Evolutionary conservation across 768 basidiomycete species (phyloP), one percentile per base, ranked within the genome.

Genomic region (Boletus eberwhitei): DNA sequence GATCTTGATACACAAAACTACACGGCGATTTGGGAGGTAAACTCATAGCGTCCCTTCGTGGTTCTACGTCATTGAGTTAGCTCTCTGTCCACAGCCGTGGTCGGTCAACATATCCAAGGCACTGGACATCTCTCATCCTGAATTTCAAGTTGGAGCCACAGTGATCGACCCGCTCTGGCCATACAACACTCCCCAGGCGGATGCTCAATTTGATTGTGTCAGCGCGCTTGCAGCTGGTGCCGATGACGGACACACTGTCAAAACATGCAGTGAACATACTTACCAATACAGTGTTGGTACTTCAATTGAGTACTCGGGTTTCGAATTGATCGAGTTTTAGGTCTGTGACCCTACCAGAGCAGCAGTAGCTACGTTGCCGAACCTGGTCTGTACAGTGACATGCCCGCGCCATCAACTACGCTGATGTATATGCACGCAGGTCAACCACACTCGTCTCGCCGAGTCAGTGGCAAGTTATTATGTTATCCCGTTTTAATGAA

Each of bases 141-240:
- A 65, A 48, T 81, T 80, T 59, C 79, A 79, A 58, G 64, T 81
- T n/a, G 79, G 70, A 32, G 78, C 77, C 4, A 81, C 79, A 0
- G 80, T 69, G 0, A 74, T 75, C 38, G 79, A 82, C 62, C 80
- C 80, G 14, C 54, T 79, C 4, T 81, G 79, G 78, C 80, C 79
- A 4, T 80, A 77, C 54, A 64, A 77, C 53, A 69, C 74, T 1
- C 64, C 78, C 4, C 73, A 72, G 12, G 72, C 74, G 41, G 55
- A 60, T 11, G 53, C 45, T 16, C 61, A 60, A 19, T 69, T 82
- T 17, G 76, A 79, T 48, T 81, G 80, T 52, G 75, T 75, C 32
- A 82, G 78, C 48, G 74, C 78, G 13, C 66, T 81, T 11, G 75
- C 74, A 36, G 76, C 79, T 40, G 80, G 80, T 31, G 76, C 72